Evolutionary conservation across 2,329 filamentous ascomycete species (phyloP).

Genomic region (Arthroderma sp.): DNA sequence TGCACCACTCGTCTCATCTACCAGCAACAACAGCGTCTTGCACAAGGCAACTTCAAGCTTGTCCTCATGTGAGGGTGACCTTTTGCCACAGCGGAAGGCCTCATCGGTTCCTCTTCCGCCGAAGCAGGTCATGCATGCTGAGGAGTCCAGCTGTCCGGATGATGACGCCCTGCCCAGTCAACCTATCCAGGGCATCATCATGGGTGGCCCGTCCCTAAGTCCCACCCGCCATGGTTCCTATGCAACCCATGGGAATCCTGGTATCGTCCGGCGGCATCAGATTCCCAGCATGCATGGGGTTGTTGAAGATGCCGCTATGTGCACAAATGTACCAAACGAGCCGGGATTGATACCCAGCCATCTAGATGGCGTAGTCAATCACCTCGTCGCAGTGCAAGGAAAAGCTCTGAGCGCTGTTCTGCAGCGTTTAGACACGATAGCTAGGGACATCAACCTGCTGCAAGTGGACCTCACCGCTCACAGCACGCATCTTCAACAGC

Average conservation of each 20-base stretch:
- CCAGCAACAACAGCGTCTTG: background rate
- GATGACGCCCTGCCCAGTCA: background rate
- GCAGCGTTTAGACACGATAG: background rate
- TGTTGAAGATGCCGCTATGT: constrained; percentile 1
- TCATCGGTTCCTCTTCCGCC: background rate
- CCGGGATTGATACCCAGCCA: background rate
- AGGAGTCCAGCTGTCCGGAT: background rate
- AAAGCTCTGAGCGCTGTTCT: background rate
- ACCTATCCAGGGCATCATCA: constrained; percentile 11
- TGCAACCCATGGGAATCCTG: constrained; percentile 5
- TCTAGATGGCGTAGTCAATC: background rate
- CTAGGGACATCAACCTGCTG: constrained; percentile 1
- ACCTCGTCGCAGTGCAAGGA: background rate
- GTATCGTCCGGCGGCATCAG: constrained; percentile 3
- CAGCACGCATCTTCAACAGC: background rate
- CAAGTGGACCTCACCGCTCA: background rate
- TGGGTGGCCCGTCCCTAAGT: constrained; percentile 7
- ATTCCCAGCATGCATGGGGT: constrained; percentile 9
- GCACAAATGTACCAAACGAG: background rate
- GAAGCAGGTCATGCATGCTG: background rate
- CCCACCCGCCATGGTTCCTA: constrained; percentile 8
- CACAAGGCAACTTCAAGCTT: too few relatives aligned
- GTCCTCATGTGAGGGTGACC: too few relatives aligned
- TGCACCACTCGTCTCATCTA: background rate
- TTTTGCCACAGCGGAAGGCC: background rate